Conservation (phyloP, 2,329 filamentous ascomycete genomes). For the Pyrenochaeta sp. region DNA sequence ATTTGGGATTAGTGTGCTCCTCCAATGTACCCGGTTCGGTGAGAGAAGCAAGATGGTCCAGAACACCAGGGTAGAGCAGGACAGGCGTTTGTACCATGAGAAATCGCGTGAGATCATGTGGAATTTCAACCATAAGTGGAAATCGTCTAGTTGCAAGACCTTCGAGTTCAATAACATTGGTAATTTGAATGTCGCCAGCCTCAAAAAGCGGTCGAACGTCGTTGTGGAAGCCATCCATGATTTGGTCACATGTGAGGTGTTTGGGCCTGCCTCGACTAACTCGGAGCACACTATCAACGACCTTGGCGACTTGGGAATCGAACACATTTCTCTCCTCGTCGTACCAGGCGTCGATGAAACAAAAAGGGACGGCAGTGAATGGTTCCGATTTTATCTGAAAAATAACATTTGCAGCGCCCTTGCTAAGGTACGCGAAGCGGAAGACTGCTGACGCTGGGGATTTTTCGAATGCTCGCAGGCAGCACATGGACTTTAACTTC, state of each 20-base stretch:
- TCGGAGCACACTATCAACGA: constrained; percentile 34
- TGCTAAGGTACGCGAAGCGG: constrained; percentile 35
- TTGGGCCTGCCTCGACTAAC: constrained; percentile 40
- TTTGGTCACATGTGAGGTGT: constrained; percentile 30
- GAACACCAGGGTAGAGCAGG: constrained; percentile 17
- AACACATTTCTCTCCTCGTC: no score
- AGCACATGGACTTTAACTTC: constrained; percentile 16
- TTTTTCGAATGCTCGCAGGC: constrained; percentile 10
- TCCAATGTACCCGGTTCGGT: constrained; percentile 13
- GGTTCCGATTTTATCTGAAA: constrained; percentile 28
- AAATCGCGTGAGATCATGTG: constrained; percentile 17
- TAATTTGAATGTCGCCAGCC: constrained; percentile 6
- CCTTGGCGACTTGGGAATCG: no score
- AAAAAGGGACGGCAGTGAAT: constrained; percentile 13
- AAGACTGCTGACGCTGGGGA: constrained; percentile 14
- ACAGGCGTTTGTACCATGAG: constrained; percentile 29
- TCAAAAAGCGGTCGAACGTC: constrained; percentile 39
- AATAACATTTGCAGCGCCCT: constrained; percentile 46
- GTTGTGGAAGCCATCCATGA: constrained; percentile 35
- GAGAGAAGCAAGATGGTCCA: constrained; percentile 16
- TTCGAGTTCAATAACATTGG: constrained; percentile 1
- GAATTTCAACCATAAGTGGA: constrained; percentile 4
- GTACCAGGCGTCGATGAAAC: constrained; percentile 21
- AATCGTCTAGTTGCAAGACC: neutral
- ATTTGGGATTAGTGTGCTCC: neutral